These are phyloP conservation scores for Globisporangium apiculatum DNA, from an alignment of 352 stramenopile genomes.

Conservation along the genomic window DNA sequence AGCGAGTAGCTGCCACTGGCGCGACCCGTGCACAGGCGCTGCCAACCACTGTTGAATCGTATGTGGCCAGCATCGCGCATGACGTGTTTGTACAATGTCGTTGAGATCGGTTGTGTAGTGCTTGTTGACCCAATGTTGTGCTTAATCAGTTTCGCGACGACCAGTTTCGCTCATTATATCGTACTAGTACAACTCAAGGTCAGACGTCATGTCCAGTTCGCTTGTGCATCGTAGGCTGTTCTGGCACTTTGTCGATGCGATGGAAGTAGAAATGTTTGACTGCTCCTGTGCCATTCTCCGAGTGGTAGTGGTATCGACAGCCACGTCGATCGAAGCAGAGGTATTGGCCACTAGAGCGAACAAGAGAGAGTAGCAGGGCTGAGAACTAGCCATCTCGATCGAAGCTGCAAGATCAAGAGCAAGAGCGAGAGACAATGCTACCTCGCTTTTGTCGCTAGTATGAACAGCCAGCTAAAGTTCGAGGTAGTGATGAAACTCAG, in stretches of 20 bases:
- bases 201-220: too few species aligned
- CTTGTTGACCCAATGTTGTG: neutral
- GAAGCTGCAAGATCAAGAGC: neutral
- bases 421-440: neutral
- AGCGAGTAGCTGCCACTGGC: slow-evolving; percentile 18
- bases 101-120: neutral
- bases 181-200: too few species aligned
- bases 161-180: too few species aligned
- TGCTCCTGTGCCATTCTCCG: too few species aligned
- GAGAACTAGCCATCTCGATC: neutral
- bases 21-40: neutral
- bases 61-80: neutral
- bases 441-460: neutral
- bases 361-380: too few species aligned
- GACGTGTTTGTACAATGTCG: too few species aligned
- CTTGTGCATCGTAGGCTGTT: too few species aligned
- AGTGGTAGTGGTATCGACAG: too few species aligned
- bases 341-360: too few species aligned
- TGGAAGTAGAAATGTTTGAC: too few species aligned
- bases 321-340: too few species aligned
- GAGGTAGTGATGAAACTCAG: neutral
- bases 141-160: neutral
- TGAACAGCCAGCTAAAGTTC: neutral
- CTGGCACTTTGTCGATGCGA: too few species aligned
- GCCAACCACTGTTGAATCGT: neutral